Conservation (phyloP, 768 basidiomycete species). For the Leccinum variicolor region DNA sequence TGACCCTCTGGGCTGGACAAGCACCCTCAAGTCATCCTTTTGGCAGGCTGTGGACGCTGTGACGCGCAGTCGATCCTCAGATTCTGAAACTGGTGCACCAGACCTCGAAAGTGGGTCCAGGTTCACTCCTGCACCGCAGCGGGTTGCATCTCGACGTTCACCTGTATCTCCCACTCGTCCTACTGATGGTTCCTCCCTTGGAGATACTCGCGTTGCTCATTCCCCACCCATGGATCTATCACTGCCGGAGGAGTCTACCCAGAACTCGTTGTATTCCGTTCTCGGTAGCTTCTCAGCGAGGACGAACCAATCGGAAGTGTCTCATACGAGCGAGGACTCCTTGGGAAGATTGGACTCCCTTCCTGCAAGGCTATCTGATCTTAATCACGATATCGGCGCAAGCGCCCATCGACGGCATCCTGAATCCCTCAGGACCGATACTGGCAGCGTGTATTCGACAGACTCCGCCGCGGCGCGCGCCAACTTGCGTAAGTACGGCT, state of each 20-base stretch:
- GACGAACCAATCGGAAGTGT: background rate
- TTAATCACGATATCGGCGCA: background rate
- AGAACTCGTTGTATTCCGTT: background rate
- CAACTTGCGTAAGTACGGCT: conserved; percentile 24
- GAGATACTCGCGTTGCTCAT: background rate
- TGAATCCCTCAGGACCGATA: conserved; percentile 6
- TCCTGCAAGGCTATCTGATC: conserved; percentile 1
- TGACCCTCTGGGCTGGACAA: conserved; percentile 38
- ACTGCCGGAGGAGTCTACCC: background rate
- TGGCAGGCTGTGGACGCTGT: conserved; percentile 50
- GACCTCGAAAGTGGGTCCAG: conserved; percentile 9
- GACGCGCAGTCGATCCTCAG: conserved; percentile 38
- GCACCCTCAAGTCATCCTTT: conserved; percentile 41
- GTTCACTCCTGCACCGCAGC: conserved; percentile 22
- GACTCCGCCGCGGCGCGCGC: conserved; percentile 20
- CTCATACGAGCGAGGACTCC: background rate
- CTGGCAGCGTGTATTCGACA: conserved; percentile 25
- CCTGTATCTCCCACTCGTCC: conserved; percentile 1
- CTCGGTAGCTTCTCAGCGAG: background rate
- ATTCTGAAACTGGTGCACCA: background rate
- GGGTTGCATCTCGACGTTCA: conserved; percentile 13
- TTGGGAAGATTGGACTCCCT: background rate
- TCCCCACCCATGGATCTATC: background rate
- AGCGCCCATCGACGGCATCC: background rate
- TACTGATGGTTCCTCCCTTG: background rate